Evolutionary conservation across 495 filamentous ascomycete species (phyloP).

Genomic region (Jackrogersella minutella): DNA sequence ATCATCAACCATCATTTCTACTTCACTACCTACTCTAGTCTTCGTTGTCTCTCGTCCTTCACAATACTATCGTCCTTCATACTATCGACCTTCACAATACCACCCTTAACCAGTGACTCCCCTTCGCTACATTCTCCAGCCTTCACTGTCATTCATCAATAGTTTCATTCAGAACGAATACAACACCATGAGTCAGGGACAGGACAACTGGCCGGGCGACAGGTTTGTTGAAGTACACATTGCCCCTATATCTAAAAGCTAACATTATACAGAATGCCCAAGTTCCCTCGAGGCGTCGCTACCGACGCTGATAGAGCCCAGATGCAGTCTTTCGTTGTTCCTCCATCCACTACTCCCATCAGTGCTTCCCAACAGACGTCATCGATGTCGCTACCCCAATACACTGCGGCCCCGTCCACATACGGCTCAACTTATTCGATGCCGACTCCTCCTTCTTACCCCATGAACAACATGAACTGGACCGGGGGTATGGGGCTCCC

Average conservation of each 20-base stretch:
- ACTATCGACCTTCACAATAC: too few species aligned
- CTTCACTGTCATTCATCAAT: too few species aligned
- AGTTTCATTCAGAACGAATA: neutral
- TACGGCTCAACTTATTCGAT: conserved; percentile 5
- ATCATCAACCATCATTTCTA: neutral
- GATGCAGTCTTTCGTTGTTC: neutral
- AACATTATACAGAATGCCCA: neutral
- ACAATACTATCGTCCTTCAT: too few species aligned
- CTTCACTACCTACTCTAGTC: too few species aligned
- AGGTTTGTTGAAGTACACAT: neutral
- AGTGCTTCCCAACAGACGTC: neutral
- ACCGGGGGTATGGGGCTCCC: neutral
- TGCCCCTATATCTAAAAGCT: neutral
- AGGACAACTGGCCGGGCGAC: neutral
- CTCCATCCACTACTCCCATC: neutral
- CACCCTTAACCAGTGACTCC: too few species aligned
- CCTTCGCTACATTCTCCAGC: too few species aligned
- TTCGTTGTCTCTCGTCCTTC: too few species aligned
- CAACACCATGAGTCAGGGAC: neutral
- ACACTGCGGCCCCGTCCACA: conserved; percentile 22
- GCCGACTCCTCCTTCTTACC: neutral
- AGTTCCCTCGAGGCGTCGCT: neutral
- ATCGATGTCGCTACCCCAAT: neutral
- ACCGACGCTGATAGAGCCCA: neutral
- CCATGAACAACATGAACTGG: neutral